Percentiles rank a stretch among this genome's conserved stretches.
phyloP scores from a whole-genome alignment of 2,329 filamentous ascomycete genomes.

The Cadophora luteo-olivacea region DNA sequence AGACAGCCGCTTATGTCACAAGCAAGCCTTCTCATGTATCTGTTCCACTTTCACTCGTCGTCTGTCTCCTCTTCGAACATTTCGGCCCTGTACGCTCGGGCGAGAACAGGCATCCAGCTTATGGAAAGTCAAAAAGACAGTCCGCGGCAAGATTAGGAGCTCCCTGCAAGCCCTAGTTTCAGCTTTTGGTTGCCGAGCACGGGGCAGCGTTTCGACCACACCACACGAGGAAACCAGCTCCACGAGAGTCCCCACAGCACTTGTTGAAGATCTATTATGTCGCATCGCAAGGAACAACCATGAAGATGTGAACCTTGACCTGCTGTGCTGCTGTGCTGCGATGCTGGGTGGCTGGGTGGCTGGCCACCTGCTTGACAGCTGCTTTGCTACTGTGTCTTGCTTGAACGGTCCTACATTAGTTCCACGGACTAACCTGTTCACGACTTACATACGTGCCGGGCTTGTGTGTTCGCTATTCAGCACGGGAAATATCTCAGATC shows the following conservation, averaged over 20 bases:
- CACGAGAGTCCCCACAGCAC: constrained; percentile 5
- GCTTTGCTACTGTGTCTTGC: constrained; percentile 9
- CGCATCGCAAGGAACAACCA: constrained; percentile 6
- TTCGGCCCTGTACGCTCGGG: neutral
- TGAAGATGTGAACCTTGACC: neutral
- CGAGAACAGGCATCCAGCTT: constrained; percentile 19
- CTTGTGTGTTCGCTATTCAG: neutral
- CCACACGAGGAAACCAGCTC: neutral
- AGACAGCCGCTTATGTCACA: neutral
- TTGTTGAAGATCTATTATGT: constrained; percentile 13
- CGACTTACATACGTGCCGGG: neutral
- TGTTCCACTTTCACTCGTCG: neutral
- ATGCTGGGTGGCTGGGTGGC: neutral
- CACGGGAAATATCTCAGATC: neutral
- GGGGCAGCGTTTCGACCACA: constrained; percentile 24
- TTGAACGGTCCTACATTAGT: constrained; percentile 6
- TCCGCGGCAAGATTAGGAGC: constrained; percentile 23
- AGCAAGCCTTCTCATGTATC: neutral
- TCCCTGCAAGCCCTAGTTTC: constrained; percentile 24
- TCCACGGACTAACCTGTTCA: neutral
- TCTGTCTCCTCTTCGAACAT: constrained; percentile 7
- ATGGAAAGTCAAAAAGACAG: constrained; percentile 13
- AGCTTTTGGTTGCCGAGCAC: constrained; percentile 20
- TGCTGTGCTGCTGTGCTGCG: neutral
- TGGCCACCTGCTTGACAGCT: constrained; percentile 13